Evolutionary conservation across 108 stramenopile species (phyloP).

Genomic region (Fragilaria crotonensis): DNA sequence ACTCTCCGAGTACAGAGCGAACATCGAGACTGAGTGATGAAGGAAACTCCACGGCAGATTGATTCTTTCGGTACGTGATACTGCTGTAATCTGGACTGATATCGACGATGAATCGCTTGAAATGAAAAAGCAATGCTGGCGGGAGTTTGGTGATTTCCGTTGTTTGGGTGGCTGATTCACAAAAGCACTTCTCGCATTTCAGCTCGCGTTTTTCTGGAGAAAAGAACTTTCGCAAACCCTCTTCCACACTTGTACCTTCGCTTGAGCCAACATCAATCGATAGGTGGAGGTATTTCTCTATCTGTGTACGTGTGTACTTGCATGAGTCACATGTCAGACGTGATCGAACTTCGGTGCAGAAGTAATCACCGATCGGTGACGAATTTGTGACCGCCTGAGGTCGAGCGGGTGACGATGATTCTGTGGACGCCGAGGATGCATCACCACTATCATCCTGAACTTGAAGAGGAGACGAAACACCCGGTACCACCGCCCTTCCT

Average conservation of each 20-base stretch:
- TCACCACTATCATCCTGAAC: not conserved
- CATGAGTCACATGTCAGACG: conserved; percentile 51
- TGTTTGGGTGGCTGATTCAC: conserved; percentile 34
- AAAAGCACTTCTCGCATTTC: conserved; percentile 83
- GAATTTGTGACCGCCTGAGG: not conserved
- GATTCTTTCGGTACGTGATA: conserved; percentile 44
- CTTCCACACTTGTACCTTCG: conserved; percentile 21
- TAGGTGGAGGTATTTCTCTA: conserved; percentile 42
- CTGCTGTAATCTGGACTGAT: conserved; percentile 37
- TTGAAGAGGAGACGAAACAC: not conserved
- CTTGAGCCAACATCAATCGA: conserved; percentile 38
- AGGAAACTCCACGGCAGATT: conserved; percentile 28
- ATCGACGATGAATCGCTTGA: conserved; percentile 59
- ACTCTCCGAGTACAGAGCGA: conserved; percentile 16
- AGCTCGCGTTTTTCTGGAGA: conserved; percentile 64
- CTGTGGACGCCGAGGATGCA: not conserved
- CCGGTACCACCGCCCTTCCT: conserved; percentile 17
- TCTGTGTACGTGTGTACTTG: conserved; percentile 38
- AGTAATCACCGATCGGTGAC: conserved; percentile 33
- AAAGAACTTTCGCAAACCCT: conserved; percentile 53
- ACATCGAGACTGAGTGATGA: conserved; percentile 21
- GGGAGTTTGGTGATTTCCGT: conserved; percentile 37
- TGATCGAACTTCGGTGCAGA: conserved; percentile 38
- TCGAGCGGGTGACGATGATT: not conserved
- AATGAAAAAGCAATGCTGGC: conserved; percentile 37